Conservation (phyloP, 1,284 basidiomycete genomes). For the Leccinum angustisporum region DNA sequence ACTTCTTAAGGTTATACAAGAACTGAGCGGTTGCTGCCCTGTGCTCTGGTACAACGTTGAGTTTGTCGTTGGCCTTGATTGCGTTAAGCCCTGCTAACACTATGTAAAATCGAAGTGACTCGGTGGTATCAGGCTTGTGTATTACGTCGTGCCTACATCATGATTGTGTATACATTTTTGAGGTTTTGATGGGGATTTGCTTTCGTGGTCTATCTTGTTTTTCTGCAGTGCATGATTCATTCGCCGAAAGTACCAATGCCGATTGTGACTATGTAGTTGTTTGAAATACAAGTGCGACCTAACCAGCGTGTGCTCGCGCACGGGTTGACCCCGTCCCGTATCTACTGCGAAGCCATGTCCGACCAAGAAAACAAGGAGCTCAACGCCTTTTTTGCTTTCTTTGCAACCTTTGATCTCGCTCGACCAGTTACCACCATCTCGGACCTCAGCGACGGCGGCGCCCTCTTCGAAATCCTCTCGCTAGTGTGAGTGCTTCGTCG, state of each 20-base stretch:
- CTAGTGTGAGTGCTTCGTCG: constrained; percentile 56
- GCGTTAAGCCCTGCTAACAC: not conserved
- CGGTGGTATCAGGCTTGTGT: not conserved
- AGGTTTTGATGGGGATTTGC: too few species aligned
- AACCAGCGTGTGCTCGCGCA: not conserved
- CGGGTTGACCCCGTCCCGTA: not conserved
- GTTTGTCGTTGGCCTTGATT: not conserved
- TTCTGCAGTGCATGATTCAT: too few species aligned
- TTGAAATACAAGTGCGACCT: not conserved
- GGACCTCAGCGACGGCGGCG: constrained; percentile 75
- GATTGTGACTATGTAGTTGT: not conserved
- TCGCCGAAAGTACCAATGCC: too few species aligned
- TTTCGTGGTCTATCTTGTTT: too few species aligned
- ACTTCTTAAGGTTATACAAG: constrained; percentile 43
- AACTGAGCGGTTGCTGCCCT: constrained; percentile 14
- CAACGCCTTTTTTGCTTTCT: constrained; percentile 76
- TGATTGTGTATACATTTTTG: too few species aligned
- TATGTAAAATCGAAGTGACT: not conserved
- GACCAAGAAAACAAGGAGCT: constrained; percentile 61
- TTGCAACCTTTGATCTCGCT: constrained; percentile 68
- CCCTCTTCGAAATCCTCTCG: constrained; percentile 69
- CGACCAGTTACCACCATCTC: constrained; percentile 57
- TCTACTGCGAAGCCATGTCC: constrained; percentile 35
- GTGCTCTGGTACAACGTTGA: not conserved
- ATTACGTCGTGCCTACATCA: too few species aligned